Evolutionary conservation across 345 rosid genomes (phyloP).

Genomic region (Salix viminalis): DNA sequence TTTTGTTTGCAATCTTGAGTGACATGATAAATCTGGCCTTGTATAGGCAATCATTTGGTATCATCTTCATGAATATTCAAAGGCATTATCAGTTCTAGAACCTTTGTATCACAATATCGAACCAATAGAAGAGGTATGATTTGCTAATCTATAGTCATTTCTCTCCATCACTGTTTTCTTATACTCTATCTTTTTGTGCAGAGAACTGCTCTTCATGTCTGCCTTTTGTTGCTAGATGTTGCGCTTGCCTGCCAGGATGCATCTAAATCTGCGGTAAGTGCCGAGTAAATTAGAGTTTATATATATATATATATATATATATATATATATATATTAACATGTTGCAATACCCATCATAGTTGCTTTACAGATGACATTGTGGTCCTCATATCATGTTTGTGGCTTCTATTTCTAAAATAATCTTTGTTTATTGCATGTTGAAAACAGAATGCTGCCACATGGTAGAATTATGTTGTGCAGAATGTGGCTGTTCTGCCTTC

Average conservation of each 20-base stretch:
- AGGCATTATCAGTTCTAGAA: constrained; percentile 70
- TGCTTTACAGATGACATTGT: neutral
- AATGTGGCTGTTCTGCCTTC: neutral
- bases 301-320: neutral
- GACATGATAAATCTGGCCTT: constrained; percentile 20
- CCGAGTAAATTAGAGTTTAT: neutral
- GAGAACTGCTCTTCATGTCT: constrained; percentile 80
- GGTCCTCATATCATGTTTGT: neutral
- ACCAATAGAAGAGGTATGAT: constrained; percentile 81
- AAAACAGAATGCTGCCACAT: neutral
- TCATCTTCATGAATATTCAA: constrained; percentile 78
- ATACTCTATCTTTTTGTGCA: constrained; percentile 36
- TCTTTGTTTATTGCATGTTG: neutral
- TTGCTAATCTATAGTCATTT: constrained; percentile 1
- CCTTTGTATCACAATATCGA: constrained; percentile 71
- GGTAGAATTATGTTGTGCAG: neutral
- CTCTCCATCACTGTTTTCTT: constrained; percentile 5
- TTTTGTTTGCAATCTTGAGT: constrained; percentile 3
- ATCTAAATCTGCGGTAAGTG: constrained; percentile 73
- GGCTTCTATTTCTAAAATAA: neutral
- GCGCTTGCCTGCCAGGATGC: constrained; percentile 79
- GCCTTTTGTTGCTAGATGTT: constrained; percentile 80
- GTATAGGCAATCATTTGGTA: constrained; percentile 82
- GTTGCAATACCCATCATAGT: neutral
- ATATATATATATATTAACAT: neutral